A percentile compares a stretch with the other conserved stretches of the same genome.
Conservation (phyloP, 345 rosid genomes). For the Populus euphratica region DNA sequence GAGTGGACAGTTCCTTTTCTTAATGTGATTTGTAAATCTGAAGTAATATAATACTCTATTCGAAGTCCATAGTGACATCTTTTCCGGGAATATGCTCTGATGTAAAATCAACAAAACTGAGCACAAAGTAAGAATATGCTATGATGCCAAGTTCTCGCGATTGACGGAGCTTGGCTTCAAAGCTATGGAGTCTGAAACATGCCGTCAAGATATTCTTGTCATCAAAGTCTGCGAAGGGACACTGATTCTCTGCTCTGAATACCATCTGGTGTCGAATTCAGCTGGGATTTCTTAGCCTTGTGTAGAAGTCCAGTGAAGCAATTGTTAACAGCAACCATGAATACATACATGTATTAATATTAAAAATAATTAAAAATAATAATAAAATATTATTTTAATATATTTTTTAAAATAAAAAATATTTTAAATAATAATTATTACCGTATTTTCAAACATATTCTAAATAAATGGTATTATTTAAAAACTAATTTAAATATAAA, state of each 20-base stretch:
- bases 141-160: not conserved
- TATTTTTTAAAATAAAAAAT: too few relatives aligned
- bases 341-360: too few relatives aligned
- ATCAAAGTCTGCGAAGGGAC: not conserved
- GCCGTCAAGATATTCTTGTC: not conserved
- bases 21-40: not conserved
- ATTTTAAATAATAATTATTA: rapidly evolving
- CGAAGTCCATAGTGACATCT: not conserved
- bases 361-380: too few relatives aligned
- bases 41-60: too few relatives aligned
- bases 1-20: not conserved
- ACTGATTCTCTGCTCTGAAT: not conserved
- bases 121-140: not conserved
- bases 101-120: not conserved
- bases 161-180: not conserved
- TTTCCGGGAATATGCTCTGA: not conserved
- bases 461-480: too few relatives aligned
- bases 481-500: too few relatives aligned
- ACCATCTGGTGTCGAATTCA: too few relatives aligned
- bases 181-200: not conserved
- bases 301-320: too few relatives aligned
- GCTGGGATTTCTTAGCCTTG: too few relatives aligned
- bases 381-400: too few relatives aligned
- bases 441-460: too few relatives aligned
- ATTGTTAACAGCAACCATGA: too few relatives aligned